These are phyloP conservation scores for Lentinula edodes DNA, from an alignment of 768 basidiomycete genomes.

Conservation along the genomic window DNA sequence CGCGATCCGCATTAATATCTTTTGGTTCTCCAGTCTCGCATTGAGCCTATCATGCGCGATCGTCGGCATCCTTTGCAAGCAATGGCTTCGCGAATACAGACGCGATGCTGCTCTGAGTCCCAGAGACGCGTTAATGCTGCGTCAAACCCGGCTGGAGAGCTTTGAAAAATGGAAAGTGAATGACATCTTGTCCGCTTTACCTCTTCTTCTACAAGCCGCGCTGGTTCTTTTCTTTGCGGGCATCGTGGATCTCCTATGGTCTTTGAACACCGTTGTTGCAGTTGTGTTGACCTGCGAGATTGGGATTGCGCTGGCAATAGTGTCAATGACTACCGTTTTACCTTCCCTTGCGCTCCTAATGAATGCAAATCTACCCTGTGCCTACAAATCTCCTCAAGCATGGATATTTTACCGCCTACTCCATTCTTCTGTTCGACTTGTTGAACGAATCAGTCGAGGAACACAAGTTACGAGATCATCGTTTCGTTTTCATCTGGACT, in stretches of 20 bases:
- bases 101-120: conserved; percentile 13
- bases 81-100: conserved; percentile 20
- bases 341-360: background rate
- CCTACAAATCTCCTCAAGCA: no score
- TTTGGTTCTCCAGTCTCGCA: conserved; percentile 9
- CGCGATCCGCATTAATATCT: conserved; percentile 8
- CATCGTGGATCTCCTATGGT: conserved; percentile 22
- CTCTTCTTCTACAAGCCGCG: conserved; percentile 15
- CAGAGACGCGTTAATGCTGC: conserved; percentile 15
- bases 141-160: conserved; percentile 24
- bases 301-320: conserved; percentile 14
- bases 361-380: background rate
- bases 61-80: conserved; percentile 9
- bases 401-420: no score
- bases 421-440: no score
- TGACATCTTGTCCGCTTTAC: conserved; percentile 20
- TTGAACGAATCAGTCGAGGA: no score
- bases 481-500: no score
- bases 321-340: conserved; percentile 15
- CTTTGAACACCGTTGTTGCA: conserved; percentile 15
- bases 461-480: no score
- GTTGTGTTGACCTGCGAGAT: conserved; percentile 14
- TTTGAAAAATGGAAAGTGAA: conserved; percentile 23
- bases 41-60: conserved; percentile 4
- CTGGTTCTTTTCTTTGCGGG: conserved; percentile 23